Percentiles rank a stretch among this genome's conserved stretches.
phyloP scores from a whole-genome alignment of 140 eudicot species.

The Ambrosia hybrid region DNA sequence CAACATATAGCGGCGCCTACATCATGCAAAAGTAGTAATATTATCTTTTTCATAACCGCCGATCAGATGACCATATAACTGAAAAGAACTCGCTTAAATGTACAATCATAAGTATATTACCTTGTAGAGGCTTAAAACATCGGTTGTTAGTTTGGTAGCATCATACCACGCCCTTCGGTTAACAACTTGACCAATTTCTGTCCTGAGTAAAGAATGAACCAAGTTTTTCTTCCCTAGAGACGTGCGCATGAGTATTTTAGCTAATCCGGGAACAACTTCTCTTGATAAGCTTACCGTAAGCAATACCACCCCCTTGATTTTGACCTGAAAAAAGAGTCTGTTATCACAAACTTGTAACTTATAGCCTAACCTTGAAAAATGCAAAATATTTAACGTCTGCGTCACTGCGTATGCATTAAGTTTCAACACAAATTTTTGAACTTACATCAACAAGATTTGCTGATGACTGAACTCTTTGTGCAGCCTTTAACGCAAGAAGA shows the following conservation, averaged over 20 bases:
- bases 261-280: constrained; percentile 94
- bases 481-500: constrained; percentile 86
- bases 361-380: not conserved
- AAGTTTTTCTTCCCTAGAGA: constrained; percentile 82
- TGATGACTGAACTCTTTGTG: constrained; percentile 61
- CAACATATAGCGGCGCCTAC: constrained; percentile 74
- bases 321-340: constrained; percentile 50
- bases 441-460: constrained; percentile 61
- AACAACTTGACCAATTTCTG: constrained; percentile 90
- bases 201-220: constrained; percentile 80
- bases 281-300: constrained; percentile 81
- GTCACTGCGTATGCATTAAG: too few relatives aligned
- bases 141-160: constrained; percentile 87
- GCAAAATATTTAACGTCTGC: too few relatives aligned
- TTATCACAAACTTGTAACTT: not conserved
- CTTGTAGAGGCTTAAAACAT: constrained; percentile 85
- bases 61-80: not conserved
- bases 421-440: not conserved
- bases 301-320: constrained; percentile 75
- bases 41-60: not conserved
- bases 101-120: constrained; percentile 19
- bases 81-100: not conserved
- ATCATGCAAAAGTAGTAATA: constrained; percentile 13
- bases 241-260: constrained; percentile 85
- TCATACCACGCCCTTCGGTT: constrained; percentile 97